Evolutionary conservation across 352 stramenopile species (phyloP), one percentile per base, ranked within the genome.

Genomic region (Pseudoperonospora humuli): DNA sequence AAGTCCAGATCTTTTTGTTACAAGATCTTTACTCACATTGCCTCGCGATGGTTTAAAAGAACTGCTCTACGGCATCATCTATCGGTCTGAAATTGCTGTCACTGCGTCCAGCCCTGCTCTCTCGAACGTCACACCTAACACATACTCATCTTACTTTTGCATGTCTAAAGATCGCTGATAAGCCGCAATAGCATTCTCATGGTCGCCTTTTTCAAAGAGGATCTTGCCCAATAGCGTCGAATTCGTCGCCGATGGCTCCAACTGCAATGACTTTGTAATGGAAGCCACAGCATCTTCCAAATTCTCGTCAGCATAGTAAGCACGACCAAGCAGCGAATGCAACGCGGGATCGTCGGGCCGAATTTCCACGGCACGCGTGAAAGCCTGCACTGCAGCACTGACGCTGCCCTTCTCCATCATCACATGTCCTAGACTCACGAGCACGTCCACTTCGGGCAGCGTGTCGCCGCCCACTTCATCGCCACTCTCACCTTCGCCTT

Each of bases 171-270:
- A 90, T 40, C 81, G 79, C 54, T 93, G 78, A 49, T 93, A 93
- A 25, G 81, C 81, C 36, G 76, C 68, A 40, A 93, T 91, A 37
- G 81, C 81, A 35, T 83, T 83, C 54, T 93, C 78, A 50, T 89
- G 75, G 60, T 93, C 81, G 7, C 81, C 81, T 47, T 89, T 90
- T 43, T 93, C 81, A 39, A 91, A 93, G 20, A 91, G 54, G 37
- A 93, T 89, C 57, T 93, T 91, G 39, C 81, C 81, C 27, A 91
- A 52, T 42, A 93, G 50, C 26, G 81, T 93, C 50, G 68, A 90
- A 54, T 91, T 89, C 5, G 78, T 83, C 3, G 78, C 81, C n/a
- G 72, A 84, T 31, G 77, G 65, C 56, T 90, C 78, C 19, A 90
- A 51, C 18, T 80, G 65, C 6, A 93, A 42, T 26, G 81, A 89